phyloP scores from a whole-genome alignment of 306 rosid species.

The Cicer bijugum region DNA sequence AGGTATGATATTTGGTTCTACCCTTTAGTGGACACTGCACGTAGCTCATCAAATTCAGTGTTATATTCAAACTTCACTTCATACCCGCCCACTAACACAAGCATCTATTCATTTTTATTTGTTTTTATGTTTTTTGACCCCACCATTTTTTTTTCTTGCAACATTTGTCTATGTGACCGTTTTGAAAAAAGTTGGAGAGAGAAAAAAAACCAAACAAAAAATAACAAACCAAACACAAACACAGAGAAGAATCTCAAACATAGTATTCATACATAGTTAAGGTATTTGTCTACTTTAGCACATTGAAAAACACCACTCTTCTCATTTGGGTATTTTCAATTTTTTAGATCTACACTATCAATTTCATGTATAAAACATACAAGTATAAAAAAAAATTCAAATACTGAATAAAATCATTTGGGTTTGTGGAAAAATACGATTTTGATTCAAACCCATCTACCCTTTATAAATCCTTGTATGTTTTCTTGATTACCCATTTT shows the following conservation, averaged over 20 bases:
- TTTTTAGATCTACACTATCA: slow-evolving; percentile 51
- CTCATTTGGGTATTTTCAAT: slow-evolving; percentile 39
- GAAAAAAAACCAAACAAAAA: slow-evolving; percentile 26
- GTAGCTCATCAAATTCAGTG: slow-evolving; percentile 79
- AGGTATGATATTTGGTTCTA: slow-evolving; percentile 1
- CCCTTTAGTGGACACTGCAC: slow-evolving; percentile 47
- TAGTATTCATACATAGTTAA: slow-evolving; percentile 43
- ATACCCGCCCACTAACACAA: slow-evolving; percentile 87
- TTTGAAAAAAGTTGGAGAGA: slow-evolving; percentile 51
- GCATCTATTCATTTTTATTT: slow-evolving; percentile 47
- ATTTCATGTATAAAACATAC: slow-evolving; percentile 12
- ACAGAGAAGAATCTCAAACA: slow-evolving; percentile 44
- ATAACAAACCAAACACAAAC: neutral
- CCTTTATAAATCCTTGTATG: slow-evolving; percentile 16
- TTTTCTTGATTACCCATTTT: slow-evolving; percentile 44
- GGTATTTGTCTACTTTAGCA: slow-evolving; percentile 46
- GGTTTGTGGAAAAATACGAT: slow-evolving; percentile 47
- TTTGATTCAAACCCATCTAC: slow-evolving; percentile 48
- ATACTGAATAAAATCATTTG: slow-evolving; percentile 17
- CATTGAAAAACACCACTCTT: slow-evolving; percentile 34
- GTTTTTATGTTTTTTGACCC: slow-evolving; percentile 24
- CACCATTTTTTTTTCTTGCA: neutral
- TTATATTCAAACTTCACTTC: slow-evolving; percentile 84
- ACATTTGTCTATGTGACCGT: slow-evolving; percentile 45
- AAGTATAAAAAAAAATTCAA: slow-evolving; percentile 8